Evolutionary conservation across 768 basidiomycete genomes (phyloP), one percentile per base, ranked within the genome.

Genomic region (Suillus cothurnatus): DNA sequence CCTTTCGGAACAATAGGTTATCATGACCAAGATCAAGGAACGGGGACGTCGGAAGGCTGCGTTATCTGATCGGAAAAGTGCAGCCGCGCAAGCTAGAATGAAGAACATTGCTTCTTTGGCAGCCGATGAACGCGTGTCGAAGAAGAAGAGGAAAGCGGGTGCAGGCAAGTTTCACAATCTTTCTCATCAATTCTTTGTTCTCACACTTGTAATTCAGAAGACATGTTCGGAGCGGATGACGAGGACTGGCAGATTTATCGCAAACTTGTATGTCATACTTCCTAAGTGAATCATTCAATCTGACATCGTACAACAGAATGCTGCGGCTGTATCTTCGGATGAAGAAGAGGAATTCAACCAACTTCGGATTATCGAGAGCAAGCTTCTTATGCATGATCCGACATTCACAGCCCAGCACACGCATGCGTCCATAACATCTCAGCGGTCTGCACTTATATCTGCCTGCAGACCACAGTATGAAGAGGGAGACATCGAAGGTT

Each of bases 221-320:
- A 99, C 70, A 89, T 82, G 79, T 99, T 99, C 72, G 95, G 97
- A 4, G 90, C 89, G 21, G 90, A 97, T 69, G 96, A 99, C 72
- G 95, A 92, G 8, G 97, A 99, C 73, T 99, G 97, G 96, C 90
- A 91, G 0, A 95, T 99, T 65, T 99, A 99, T 74, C 93, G 97
- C 68, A 95, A 98, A 78, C 95, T 99, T 65, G 96, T 96, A 73
- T 68, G 86, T 76, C 38, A 1, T 32, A 9, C 17, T n/a, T 34
- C 49, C 19, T 19, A 26, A 41, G 2, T 23, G 2, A 39, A 45
- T 61, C 28, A 43, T 62, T 49, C 62, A 61, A 26, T 62, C 2
- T 50, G 6, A 58, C 53, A 15, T 34, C 8, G 21, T 68, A 6
- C 62, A 23, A 17, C 66, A 93, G 92, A 93, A 93, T 72, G 86